A percentile compares a stretch with the other conserved stretches of the same genome.
Evolutionary conservation across 2,329 filamentous ascomycete species (phyloP).

Genomic region (Clonostachys sp.): DNA sequence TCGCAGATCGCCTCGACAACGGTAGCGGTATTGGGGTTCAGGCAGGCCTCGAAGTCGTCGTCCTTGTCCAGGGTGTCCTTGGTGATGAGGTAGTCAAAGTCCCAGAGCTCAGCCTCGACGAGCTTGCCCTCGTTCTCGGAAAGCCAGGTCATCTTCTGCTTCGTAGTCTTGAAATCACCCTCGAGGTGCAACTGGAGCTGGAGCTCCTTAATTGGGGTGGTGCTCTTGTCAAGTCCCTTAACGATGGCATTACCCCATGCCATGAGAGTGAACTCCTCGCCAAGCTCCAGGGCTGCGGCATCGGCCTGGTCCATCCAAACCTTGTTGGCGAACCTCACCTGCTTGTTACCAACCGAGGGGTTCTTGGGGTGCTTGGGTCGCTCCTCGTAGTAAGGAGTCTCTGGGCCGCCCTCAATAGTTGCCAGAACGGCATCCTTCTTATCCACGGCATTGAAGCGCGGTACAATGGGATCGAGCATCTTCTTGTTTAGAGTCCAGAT

Average conservation of each 20-base stretch:
- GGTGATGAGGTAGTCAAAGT: constrained; percentile 92
- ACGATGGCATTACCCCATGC: constrained; percentile 91
- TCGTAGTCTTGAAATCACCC: constrained; percentile 90
- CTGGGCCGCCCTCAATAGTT: constrained; percentile 64
- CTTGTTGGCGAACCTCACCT: constrained; percentile 71
- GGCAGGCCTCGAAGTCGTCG: constrained; percentile 77
- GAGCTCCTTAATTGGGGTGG: constrained; percentile 60
- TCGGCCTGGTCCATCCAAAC: constrained; percentile 85
- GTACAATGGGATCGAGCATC: constrained; percentile 72
- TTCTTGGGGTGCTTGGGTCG: constrained; percentile 91
- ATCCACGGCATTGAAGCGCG: constrained; percentile 69
- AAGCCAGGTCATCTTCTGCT: constrained; percentile 96
- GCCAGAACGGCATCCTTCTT: constrained; percentile 69
- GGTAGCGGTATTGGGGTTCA: constrained; percentile 72
- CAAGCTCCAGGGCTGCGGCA: constrained; percentile 71
- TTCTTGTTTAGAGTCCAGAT: constrained; percentile 77
- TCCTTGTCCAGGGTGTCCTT: constrained; percentile 93
- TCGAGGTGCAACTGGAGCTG: constrained; percentile 85
- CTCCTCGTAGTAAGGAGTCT: constrained; percentile 64
- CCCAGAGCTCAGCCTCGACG: constrained; percentile 79
- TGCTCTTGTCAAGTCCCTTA: constrained; percentile 45
- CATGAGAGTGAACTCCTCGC: constrained; percentile 95
- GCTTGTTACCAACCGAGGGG: constrained; percentile 76
- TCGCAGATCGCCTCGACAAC: constrained; percentile 75
- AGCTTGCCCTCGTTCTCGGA: constrained; percentile 73